phyloP scores from a whole-genome alignment of 139 green algal species.

The Chlamydomonas urium region DNA sequence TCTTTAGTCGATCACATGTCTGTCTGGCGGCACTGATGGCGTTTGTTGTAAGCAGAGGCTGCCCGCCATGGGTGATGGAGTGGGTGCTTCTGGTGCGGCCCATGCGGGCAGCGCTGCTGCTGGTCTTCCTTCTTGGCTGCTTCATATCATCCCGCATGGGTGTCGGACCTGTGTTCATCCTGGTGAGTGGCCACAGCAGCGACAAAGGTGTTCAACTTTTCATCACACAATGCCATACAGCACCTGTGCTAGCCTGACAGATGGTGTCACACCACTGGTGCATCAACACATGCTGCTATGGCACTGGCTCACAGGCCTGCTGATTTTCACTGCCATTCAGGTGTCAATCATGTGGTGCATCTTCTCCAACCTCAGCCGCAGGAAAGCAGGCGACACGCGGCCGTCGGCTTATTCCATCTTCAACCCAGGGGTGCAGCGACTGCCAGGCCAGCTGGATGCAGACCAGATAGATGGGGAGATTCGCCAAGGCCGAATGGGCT shows the following conservation, averaged over 20 bases:
- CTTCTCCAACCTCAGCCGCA: slow-evolving; percentile 39
- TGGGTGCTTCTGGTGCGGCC: slow-evolving; percentile 33
- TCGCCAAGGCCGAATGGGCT: slow-evolving; percentile 40
- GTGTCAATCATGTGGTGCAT: slow-evolving; percentile 36
- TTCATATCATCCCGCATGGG: slow-evolving; percentile 7
- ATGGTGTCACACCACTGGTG: not conserved
- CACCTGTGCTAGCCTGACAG: not conserved
- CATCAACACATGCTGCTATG: not conserved
- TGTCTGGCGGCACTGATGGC: no score
- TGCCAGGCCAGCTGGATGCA: slow-evolving; percentile 56
- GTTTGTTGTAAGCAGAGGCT: not conserved
- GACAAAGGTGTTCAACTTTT: no score
- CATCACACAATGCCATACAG: not conserved
- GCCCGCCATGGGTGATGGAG: slow-evolving; percentile 18
- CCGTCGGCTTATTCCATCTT: slow-evolving; percentile 50
- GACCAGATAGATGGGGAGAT: slow-evolving; percentile 53
- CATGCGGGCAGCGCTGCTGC: not conserved
- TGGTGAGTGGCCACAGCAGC: no score
- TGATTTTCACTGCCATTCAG: not conserved
- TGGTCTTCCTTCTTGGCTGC: slow-evolving; percentile 17
- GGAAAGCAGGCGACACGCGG: slow-evolving; percentile 28
- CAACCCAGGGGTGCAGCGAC: slow-evolving; percentile 44
- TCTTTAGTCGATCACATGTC: no score
- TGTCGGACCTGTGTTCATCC: slow-evolving; percentile 26
- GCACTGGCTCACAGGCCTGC: not conserved